A percentile compares a stretch with the other conserved stretches of the same genome.
Evolutionary conservation across 148 eudicot genomes (phyloP).

Genomic region (Silene uniflora): DNA sequence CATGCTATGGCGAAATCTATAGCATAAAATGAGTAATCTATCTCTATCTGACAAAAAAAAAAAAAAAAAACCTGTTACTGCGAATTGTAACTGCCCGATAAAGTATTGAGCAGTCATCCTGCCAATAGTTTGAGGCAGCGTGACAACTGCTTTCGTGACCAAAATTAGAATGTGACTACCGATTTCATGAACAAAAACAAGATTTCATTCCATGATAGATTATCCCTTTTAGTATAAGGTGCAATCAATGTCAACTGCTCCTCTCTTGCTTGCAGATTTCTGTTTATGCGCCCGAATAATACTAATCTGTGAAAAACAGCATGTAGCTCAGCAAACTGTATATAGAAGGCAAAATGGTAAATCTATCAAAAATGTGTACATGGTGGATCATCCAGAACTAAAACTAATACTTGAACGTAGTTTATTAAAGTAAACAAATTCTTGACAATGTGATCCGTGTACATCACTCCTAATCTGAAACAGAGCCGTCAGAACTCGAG

Average conservation of each 20-base stretch:
- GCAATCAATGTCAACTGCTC: neutral
- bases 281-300: neutral
- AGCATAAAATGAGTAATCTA: too few relatives aligned
- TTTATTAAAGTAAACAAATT: slow-evolving; percentile 21
- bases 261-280: neutral
- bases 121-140: too few relatives aligned
- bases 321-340: neutral
- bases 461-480: slow-evolving; percentile 49
- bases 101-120: too few relatives aligned
- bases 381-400: slow-evolving; percentile 10
- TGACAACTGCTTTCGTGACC: too few relatives aligned
- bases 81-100: too few relatives aligned
- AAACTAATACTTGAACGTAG: neutral
- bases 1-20: too few relatives aligned
- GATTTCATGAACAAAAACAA: neutral
- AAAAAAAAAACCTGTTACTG: too few relatives aligned
- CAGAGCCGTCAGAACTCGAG: slow-evolving; percentile 50
- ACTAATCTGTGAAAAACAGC: neutral
- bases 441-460: neutral
- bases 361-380: slow-evolving; percentile 16
- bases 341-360: slow-evolving; percentile 2
- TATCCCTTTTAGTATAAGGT: neutral
- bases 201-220: neutral
- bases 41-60: too few relatives aligned
- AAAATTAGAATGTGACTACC: neutral